Conservation (phyloP, 352 stramenopile genomes). For the Pythium chondricola region DNA sequence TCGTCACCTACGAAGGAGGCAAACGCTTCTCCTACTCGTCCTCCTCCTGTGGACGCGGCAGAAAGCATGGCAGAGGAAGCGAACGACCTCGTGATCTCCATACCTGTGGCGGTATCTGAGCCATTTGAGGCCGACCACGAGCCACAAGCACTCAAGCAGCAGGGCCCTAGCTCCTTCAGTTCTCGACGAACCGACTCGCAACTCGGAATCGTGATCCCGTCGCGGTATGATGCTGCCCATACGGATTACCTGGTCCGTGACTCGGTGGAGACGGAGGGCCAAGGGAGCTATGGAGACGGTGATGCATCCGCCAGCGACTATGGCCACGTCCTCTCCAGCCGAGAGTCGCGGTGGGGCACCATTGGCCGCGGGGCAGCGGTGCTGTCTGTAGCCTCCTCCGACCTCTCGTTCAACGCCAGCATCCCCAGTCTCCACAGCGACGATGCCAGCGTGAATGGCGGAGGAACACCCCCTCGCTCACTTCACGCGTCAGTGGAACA, state of each 20-base stretch:
- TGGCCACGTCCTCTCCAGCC: not conserved
- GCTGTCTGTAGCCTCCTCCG: conserved; percentile 31
- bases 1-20: too few species aligned
- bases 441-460: not conserved
- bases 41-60: too few species aligned
- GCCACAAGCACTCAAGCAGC: too few species aligned
- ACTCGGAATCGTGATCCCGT: conserved; percentile 14
- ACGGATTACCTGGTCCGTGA: not conserved
- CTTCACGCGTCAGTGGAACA: conserved; percentile 3
- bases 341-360: conserved; percentile 3
- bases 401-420: conserved; percentile 37
- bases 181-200: conserved; percentile 8
- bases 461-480: conserved; percentile 4
- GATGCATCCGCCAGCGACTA: not conserved
- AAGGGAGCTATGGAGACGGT: not conserved
- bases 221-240: conserved; percentile 2
- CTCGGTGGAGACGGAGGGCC: not conserved
- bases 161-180: conserved; percentile 8
- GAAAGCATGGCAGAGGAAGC: too few species aligned
- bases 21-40: too few species aligned
- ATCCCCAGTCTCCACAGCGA: conserved; percentile 38
- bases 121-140: too few species aligned
- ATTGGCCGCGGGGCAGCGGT: not conserved
- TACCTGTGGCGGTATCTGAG: too few species aligned
- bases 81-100: too few species aligned